These are phyloP conservation scores for Podila epicladia DNA, from an alignment of 192 early-diverging fungal genomes.

Conservation along the genomic window DNA sequence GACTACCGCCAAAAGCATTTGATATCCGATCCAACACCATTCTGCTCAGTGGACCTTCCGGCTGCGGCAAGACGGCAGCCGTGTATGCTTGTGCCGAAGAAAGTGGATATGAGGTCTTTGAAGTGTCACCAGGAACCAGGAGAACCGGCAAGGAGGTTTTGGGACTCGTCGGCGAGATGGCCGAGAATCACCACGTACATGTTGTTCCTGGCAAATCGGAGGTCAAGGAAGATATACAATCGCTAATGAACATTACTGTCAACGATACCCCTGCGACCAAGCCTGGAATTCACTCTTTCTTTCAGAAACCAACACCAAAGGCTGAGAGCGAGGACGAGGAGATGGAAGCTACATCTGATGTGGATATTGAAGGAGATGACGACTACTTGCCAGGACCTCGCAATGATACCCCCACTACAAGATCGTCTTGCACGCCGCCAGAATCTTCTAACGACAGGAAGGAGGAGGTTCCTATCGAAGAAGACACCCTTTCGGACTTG, in stretches of 20 bases:
- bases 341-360: slow-evolving; percentile 4
- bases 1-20: slow-evolving; percentile 9
- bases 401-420: neutral
- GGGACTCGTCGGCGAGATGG: slow-evolving; percentile 72
- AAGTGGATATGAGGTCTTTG: slow-evolving; percentile 78
- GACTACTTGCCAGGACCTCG: neutral
- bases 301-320: slow-evolving; percentile 5
- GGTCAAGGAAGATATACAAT: slow-evolving; percentile 14
- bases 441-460: neutral
- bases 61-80: slow-evolving; percentile 77
- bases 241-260: slow-evolving; percentile 2
- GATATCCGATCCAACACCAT: slow-evolving; percentile 66
- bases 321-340: slow-evolving; percentile 2
- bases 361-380: slow-evolving; percentile 14
- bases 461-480: neutral
- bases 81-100: slow-evolving; percentile 79
- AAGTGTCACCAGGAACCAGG: slow-evolving; percentile 73
- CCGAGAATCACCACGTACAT: slow-evolving; percentile 76
- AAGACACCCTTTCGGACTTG: slow-evolving; percentile 44
- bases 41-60: slow-evolving; percentile 73
- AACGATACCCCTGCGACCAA: slow-evolving; percentile 2
- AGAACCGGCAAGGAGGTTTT: slow-evolving; percentile 79
- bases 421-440: neutral
- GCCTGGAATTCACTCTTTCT: slow-evolving; percentile 28
- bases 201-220: slow-evolving; percentile 42